phyloP scores from a whole-genome alignment of 2,329 filamentous ascomycete genomes.

The Pseudogymnoascus sp. region DNA sequence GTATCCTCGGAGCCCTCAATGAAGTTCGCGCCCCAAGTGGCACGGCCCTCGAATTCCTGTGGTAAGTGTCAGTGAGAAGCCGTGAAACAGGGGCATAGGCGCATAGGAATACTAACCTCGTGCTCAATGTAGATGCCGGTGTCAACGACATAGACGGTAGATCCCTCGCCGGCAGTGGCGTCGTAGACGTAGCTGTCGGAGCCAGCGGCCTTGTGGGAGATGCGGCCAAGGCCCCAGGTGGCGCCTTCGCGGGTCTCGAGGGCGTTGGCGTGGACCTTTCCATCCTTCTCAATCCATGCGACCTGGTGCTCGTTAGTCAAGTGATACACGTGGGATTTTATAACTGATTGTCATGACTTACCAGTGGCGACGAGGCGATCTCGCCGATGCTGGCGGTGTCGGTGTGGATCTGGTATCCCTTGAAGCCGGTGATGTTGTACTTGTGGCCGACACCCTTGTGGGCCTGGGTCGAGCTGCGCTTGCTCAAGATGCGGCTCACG shows the following conservation, averaged over 20 bases:
- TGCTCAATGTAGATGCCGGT: conserved; percentile 26
- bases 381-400: conserved; percentile 21
- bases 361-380: conserved; percentile 24
- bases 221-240: conserved; percentile 27
- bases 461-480: conserved; percentile 43
- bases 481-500: conserved; percentile 42
- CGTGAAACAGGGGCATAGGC: not conserved
- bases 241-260: conserved; percentile 21
- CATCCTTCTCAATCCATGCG: conserved; percentile 25
- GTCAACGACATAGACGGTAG: conserved; percentile 30
- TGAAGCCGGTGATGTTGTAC: conserved; percentile 20
- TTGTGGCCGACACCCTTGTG: conserved; percentile 20
- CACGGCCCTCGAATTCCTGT: conserved; percentile 29
- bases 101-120: not conserved
- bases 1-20: conserved; percentile 21
- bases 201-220: conserved; percentile 23
- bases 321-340: not conserved
- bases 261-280: conserved; percentile 25
- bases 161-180: conserved; percentile 25
- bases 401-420: conserved; percentile 23
- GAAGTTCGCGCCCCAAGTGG: conserved; percentile 28
- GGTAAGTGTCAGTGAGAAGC: not conserved
- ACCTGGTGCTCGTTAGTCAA: conserved; percentile 16
- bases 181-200: conserved; percentile 26
- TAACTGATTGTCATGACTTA: conserved; percentile 9